Conservation (phyloP, 768 basidiomycete genomes). For the Trametes cingulata region DNA sequence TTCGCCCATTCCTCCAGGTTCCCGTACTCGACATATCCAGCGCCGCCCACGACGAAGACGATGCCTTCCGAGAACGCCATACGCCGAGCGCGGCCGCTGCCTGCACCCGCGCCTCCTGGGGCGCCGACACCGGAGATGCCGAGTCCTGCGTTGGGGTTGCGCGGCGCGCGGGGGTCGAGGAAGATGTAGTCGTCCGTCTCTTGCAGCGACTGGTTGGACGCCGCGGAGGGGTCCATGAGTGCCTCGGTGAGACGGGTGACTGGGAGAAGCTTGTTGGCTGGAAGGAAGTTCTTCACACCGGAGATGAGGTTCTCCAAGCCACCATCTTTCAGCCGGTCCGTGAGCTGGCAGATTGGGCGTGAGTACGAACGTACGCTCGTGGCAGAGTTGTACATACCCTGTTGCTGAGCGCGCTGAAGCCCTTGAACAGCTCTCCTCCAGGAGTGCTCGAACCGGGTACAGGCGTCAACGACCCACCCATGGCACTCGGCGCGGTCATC, state of each 20-base stretch:
- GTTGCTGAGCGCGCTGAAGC: constrained; percentile 90
- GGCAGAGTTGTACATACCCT: constrained; percentile 51
- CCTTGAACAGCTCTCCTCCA: constrained; percentile 88
- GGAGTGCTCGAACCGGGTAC: constrained; percentile 62
- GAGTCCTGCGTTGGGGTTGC: constrained; percentile 46
- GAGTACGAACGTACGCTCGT: neutral
- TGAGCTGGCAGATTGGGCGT: constrained; percentile 56
- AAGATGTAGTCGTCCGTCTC: constrained; percentile 96
- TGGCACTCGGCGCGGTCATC: constrained; percentile 78
- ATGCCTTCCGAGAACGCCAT: constrained; percentile 88
- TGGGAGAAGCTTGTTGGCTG: constrained; percentile 89
- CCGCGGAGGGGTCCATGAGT: constrained; percentile 94
- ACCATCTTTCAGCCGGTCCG: constrained; percentile 90
- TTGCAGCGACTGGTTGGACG: constrained; percentile 90
- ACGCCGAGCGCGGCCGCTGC: constrained; percentile 43
- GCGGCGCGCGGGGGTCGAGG: constrained; percentile 86
- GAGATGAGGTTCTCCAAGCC: constrained; percentile 97
- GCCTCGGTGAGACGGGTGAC: constrained; percentile 94
- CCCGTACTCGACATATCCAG: constrained; percentile 96
- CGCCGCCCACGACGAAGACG: constrained; percentile 95
- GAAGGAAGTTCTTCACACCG: constrained; percentile 97
- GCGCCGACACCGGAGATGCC: constrained; percentile 46
- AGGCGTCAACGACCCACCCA: constrained; percentile 64
- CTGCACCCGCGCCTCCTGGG: constrained; percentile 31
- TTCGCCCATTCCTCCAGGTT: constrained; percentile 93